A percentile compares a stretch with the other conserved stretches of the same genome.
Conservation (phyloP, 164 flowering plant species). For the Magnolia sinica region DNA sequence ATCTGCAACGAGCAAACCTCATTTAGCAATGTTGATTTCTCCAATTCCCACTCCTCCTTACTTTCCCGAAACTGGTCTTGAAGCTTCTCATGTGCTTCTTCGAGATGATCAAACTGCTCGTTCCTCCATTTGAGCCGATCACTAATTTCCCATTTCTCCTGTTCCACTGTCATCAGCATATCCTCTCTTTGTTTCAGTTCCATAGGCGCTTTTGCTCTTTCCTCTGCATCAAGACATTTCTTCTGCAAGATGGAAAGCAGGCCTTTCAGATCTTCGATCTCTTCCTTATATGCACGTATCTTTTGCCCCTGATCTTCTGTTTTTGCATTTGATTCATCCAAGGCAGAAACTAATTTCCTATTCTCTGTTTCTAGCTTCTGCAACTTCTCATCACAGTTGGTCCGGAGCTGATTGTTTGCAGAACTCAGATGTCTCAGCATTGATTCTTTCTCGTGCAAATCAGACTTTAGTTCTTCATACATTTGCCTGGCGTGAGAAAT, state of each 20-base stretch:
- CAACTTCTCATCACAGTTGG: slow-evolving; percentile 32
- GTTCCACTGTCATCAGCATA: slow-evolving; percentile 34
- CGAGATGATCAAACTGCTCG: slow-evolving; percentile 63
- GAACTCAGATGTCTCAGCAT: slow-evolving; percentile 30
- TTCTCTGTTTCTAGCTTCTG: slow-evolving; percentile 39
- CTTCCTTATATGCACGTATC: slow-evolving; percentile 25
- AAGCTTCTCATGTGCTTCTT: slow-evolving; percentile 55
- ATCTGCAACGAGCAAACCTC: slow-evolving; percentile 38
- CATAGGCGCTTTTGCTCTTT: slow-evolving; percentile 24
- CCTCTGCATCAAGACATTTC: slow-evolving; percentile 42
- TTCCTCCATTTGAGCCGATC: slow-evolving; percentile 65
- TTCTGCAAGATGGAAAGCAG: slow-evolving; percentile 31
- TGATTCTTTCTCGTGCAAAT: slow-evolving; percentile 38
- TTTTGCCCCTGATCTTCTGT: slow-evolving; percentile 33
- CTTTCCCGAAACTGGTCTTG: slow-evolving; percentile 31
- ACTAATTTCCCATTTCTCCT: slow-evolving; percentile 32
- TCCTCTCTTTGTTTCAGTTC: slow-evolving; percentile 44
- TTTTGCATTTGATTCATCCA: slow-evolving; percentile 44
- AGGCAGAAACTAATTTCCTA: slow-evolving; percentile 31
- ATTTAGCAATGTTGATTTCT: slow-evolving; percentile 39
- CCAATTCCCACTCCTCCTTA: slow-evolving; percentile 52
- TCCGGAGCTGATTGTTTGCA: slow-evolving; percentile 38
- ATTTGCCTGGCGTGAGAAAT: slow-evolving; percentile 22
- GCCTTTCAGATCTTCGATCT: slow-evolving; percentile 39
- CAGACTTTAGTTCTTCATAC: slow-evolving; percentile 32